These are phyloP conservation scores for Vigna radiata DNA, from an alignment of 306 rosid species.

Conservation along the genomic window DNA sequence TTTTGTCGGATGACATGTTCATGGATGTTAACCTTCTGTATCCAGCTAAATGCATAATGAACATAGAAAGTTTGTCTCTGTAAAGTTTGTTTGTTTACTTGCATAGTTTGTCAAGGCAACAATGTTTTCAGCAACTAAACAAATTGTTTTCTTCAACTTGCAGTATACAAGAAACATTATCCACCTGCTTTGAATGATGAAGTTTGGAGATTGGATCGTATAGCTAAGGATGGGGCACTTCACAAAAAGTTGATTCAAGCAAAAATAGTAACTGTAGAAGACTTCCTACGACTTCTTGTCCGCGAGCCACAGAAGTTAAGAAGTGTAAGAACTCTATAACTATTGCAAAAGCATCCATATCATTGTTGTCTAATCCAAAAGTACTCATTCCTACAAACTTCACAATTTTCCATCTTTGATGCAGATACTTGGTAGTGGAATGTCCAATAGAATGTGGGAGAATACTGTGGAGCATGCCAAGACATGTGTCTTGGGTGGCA, in stretches of 20 bases:
- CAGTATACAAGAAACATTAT: constrained; percentile 91
- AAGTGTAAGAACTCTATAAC: constrained; percentile 64
- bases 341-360: not conserved
- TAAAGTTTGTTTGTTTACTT: constrained; percentile 8
- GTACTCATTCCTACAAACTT: not conserved
- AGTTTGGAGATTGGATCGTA: constrained; percentile 90
- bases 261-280: constrained; percentile 71
- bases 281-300: constrained; percentile 75
- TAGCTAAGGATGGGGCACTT: constrained; percentile 90
- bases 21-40: not conserved
- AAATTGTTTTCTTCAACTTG: constrained; percentile 35
- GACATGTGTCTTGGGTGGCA: constrained; percentile 82
- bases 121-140: not conserved
- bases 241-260: constrained; percentile 74
- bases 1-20: not conserved
- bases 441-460: constrained; percentile 97
- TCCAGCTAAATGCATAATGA: not conserved
- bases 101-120: not conserved
- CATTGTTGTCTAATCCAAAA: constrained; percentile 8
- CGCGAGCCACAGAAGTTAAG: constrained; percentile 78
- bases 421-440: constrained; percentile 87
- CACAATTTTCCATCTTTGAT: constrained; percentile 26
- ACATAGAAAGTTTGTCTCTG: not conserved
- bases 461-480: constrained; percentile 91
- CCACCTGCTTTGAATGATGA: constrained; percentile 88